These are phyloP conservation scores for Cardamine chenopodiifolia DNA, from an alignment of 345 rosid genomes.

Conservation along the genomic window DNA sequence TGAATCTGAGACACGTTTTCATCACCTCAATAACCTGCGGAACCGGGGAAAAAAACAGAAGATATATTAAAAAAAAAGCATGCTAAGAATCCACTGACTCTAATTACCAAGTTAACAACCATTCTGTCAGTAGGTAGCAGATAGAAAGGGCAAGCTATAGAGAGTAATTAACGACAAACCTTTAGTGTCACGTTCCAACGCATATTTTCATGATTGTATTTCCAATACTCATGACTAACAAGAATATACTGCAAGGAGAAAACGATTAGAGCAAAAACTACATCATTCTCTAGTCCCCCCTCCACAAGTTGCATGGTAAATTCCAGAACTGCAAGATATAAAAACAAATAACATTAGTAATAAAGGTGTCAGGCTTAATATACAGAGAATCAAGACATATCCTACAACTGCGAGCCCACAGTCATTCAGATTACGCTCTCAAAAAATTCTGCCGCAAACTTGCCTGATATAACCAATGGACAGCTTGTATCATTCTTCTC, in stretches of 20 bases:
- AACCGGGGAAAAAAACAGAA: background rate
- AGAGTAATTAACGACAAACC: constrained; percentile 45
- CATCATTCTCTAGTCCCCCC: constrained; percentile 68
- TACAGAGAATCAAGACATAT: constrained; percentile 8
- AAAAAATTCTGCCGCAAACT: constrained; percentile 30
- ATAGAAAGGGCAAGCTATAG: constrained; percentile 5
- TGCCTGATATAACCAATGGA: constrained; percentile 83
- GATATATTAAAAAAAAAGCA: background rate
- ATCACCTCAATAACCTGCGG: constrained; percentile 72
- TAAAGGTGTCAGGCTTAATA: constrained; percentile 10
- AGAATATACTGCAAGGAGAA: constrained; percentile 82
- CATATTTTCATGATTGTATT: constrained; percentile 64
- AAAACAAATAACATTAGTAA: constrained; percentile 30
- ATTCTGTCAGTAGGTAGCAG: constrained; percentile 4
- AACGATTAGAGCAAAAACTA: constrained; percentile 64
- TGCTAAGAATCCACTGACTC: constrained; percentile 22
- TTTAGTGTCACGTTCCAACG: constrained; percentile 85
- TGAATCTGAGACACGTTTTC: constrained; percentile 63
- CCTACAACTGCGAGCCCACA: constrained; percentile 15
- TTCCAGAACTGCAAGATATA: constrained; percentile 74
- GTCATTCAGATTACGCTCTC: constrained; percentile 3
- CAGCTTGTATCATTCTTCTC: constrained; percentile 73
- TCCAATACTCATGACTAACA: constrained; percentile 82
- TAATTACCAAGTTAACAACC: constrained; percentile 8
- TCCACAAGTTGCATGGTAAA: constrained; percentile 78